These are phyloP conservation scores for Perkinsus chesapeaki DNA, from an alignment of 169 alveolate species.

Conservation along the genomic window DNA sequence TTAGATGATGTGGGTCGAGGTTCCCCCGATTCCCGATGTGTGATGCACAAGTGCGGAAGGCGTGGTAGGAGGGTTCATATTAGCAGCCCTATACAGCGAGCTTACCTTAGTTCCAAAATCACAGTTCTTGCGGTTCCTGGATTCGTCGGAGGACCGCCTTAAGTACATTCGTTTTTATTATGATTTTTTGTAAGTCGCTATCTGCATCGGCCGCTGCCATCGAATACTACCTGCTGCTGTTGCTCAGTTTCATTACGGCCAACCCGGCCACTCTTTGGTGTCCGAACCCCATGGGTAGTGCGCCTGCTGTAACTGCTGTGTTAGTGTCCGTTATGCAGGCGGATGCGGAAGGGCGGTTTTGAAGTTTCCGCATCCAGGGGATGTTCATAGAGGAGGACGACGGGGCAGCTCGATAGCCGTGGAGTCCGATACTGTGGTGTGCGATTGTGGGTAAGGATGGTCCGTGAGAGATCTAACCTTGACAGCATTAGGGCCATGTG, in stretches of 20 bases:
- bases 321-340: slow-evolving; percentile 28
- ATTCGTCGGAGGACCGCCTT: neutral
- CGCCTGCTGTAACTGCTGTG: slow-evolving; percentile 11
- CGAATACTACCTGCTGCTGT: neutral
- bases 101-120: neutral
- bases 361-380: slow-evolving; percentile 52
- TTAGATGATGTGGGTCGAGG: neutral
- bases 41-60: neutral
- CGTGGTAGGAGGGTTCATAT: neutral
- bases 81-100: neutral
- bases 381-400: slow-evolving; percentile 31
- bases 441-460: slow-evolving; percentile 38
- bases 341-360: slow-evolving; percentile 35
- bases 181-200: neutral
- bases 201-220: neutral
- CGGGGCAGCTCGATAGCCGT: neutral
- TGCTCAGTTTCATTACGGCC: neutral
- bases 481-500: too few species aligned
- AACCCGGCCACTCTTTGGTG: neutral
- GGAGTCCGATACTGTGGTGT: slow-evolving; percentile 1
- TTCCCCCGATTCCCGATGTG: neutral
- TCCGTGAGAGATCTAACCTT: too few species aligned
- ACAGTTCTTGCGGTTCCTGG: neutral
- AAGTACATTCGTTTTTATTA: neutral
- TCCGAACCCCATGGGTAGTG: neutral